Conservation (phyloP, 2,329 filamentous ascomycete species). For the Albifimbria verrucaria region DNA sequence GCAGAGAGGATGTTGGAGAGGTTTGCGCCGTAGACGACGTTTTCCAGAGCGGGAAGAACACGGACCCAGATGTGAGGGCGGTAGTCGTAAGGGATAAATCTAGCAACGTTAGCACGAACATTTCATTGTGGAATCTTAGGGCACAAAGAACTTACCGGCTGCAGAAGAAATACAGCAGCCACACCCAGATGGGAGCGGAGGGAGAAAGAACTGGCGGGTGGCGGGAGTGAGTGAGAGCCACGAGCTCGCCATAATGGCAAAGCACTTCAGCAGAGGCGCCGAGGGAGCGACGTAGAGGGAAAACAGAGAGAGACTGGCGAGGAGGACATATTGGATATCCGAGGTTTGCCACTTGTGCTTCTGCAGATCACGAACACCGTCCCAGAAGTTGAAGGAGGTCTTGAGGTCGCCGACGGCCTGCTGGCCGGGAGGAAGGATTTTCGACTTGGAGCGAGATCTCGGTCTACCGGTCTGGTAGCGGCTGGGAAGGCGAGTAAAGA, state of each 20-base stretch:
- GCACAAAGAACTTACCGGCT: slow-evolving; percentile 68
- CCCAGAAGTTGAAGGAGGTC: slow-evolving; percentile 76
- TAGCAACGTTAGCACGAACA: slow-evolving; percentile 31
- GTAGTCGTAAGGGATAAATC: slow-evolving; percentile 86
- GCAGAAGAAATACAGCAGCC: slow-evolving; percentile 87
- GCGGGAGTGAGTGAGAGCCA: slow-evolving; percentile 75
- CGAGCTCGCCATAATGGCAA: slow-evolving; percentile 63
- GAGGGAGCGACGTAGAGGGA: slow-evolving; percentile 79
- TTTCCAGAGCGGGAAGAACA: slow-evolving; percentile 89
- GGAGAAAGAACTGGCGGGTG: slow-evolving; percentile 86
- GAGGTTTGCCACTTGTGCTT: slow-evolving; percentile 77
- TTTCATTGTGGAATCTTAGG: slow-evolving; percentile 2
- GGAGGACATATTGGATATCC: slow-evolving; percentile 79
- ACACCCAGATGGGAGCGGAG: slow-evolving; percentile 78
- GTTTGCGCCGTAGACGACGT: slow-evolving; percentile 94
- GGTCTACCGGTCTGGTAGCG: slow-evolving; percentile 36
- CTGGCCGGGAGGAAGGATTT: slow-evolving; percentile 24
- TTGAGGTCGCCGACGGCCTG: slow-evolving; percentile 72
- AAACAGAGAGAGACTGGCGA: slow-evolving; percentile 75
- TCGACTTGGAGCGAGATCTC: slow-evolving; percentile 37
- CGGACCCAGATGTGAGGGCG: slow-evolving; percentile 94
- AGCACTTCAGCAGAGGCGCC: slow-evolving; percentile 74
- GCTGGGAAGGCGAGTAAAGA: slow-evolving; percentile 38
- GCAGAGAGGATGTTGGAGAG: slow-evolving; percentile 93
- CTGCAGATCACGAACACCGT: slow-evolving; percentile 73